Percentiles rank a stretch among this genome's conserved stretches.
Conservation (phyloP, 148 eudicot genomes). For the Vaccinium corymbosum region DNA sequence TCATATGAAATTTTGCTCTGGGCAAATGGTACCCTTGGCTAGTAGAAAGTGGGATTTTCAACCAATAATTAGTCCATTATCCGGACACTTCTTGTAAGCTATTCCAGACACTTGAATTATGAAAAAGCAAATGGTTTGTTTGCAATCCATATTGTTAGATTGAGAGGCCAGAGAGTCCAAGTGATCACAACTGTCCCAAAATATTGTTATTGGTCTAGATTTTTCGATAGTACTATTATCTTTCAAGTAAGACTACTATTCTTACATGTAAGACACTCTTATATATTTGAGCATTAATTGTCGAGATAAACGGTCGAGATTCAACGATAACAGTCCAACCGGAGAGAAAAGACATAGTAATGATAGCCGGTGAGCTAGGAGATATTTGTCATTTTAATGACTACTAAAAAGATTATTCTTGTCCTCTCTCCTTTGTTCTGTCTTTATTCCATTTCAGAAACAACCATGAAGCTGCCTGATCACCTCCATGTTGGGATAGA, state of each 20-base stretch:
- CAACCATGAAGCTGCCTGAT: constrained; percentile 19
- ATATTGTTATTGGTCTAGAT: too few relatives aligned
- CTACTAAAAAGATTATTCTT: constrained; percentile 26
- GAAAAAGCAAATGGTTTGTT: neutral
- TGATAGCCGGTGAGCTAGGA: neutral
- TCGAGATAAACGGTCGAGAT: too few relatives aligned
- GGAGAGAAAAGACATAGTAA: too few relatives aligned
- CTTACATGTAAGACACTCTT: too few relatives aligned
- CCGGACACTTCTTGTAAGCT: neutral
- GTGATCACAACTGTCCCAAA: too few relatives aligned
- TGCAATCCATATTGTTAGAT: too few relatives aligned
- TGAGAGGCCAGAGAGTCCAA: too few relatives aligned
- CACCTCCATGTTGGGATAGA: constrained; percentile 1
- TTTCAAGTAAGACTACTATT: too few relatives aligned
- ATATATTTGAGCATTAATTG: too few relatives aligned
- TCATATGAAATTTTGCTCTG: neutral
- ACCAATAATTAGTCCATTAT: neutral
- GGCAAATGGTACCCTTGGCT: neutral
- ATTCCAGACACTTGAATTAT: neutral
- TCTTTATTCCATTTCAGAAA: constrained; percentile 23
- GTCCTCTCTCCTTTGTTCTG: constrained; percentile 19
- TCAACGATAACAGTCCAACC: too few relatives aligned
- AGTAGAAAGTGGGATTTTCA: neutral
- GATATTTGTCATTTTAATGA: constrained; percentile 15
- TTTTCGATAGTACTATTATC: too few relatives aligned